Percentiles rank a stretch among this genome's conserved stretches.
These are phyloP conservation scores for Coemansia sp. DNA, from an alignment of 192 early-diverging fungal genomes.

Conservation along the genomic window DNA sequence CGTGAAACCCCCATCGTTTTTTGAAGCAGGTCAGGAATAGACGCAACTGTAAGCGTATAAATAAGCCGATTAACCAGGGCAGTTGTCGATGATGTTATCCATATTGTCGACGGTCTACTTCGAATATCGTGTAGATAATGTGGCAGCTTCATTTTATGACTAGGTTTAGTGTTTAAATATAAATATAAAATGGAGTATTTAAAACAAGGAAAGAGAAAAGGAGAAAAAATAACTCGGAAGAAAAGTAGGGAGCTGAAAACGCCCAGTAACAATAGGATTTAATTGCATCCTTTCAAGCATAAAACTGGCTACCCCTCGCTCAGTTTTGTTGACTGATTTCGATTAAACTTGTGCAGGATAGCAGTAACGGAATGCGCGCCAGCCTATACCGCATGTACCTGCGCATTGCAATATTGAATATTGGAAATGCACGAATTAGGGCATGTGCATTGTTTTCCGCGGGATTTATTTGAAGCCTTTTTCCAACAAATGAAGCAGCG, in stretches of 20 bases:
- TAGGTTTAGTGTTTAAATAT: neutral
- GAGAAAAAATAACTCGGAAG: too few species aligned
- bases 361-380: neutral
- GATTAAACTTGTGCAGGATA: constrained; percentile 3
- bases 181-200: neutral
- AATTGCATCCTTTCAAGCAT: too few species aligned
- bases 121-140: constrained; percentile 24
- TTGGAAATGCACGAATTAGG: too few species aligned
- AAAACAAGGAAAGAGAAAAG: too few species aligned
- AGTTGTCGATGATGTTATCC: constrained; percentile 34
- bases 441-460: too few species aligned
- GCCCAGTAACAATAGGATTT: too few species aligned
- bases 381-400: neutral
- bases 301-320: too few species aligned
- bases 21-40: constrained; percentile 46
- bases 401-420: too few species aligned
- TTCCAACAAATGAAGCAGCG: too few species aligned
- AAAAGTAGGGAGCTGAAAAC: too few species aligned
- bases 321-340: constrained; percentile 3
- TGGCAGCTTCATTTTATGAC: constrained; percentile 21
- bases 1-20: constrained; percentile 31
- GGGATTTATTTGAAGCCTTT: too few species aligned
- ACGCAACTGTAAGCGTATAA: constrained; percentile 50
- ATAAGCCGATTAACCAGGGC: constrained; percentile 49
- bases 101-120: constrained; percentile 45